Evolutionary conservation across 106 monocot genomes (phyloP).

Genomic region (Iris macrosiphon): DNA sequence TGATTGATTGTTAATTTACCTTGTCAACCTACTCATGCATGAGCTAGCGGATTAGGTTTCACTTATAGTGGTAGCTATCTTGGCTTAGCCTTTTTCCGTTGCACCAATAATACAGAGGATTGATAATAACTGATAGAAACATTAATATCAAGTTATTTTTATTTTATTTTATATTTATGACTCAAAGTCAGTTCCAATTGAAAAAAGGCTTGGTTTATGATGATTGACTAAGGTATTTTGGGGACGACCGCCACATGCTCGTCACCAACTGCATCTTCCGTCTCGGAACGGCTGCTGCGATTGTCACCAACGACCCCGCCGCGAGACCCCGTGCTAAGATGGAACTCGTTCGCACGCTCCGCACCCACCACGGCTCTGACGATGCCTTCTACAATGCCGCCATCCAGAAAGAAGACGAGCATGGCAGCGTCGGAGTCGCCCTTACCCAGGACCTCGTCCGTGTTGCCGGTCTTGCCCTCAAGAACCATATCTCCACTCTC

Average conservation of each 20-base stretch:
- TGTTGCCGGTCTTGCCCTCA: slow-evolving; percentile 19
- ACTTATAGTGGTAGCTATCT: too few species aligned
- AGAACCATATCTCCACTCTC: slow-evolving; percentile 11
- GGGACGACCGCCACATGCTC: slow-evolving; percentile 50
- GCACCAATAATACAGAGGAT: too few species aligned
- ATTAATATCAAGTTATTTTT: too few species aligned
- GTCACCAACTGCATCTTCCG: slow-evolving; percentile 68
- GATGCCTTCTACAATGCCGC: slow-evolving; percentile 32
- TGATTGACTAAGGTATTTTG: slow-evolving; percentile 60
- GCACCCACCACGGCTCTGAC: slow-evolving; percentile 40
- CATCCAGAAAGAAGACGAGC: slow-evolving; percentile 26
- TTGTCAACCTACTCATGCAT: too few species aligned
- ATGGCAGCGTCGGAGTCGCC: slow-evolving; percentile 20
- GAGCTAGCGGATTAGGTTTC: too few species aligned
- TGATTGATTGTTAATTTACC: too few species aligned
- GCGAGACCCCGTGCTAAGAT: slow-evolving; percentile 20
- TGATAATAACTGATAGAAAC: too few species aligned
- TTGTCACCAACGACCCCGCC: slow-evolving; percentile 33
- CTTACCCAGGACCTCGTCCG: slow-evolving; percentile 34
- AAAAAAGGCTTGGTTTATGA: too few species aligned
- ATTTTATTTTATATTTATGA: too few species aligned
- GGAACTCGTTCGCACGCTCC: slow-evolving; percentile 23
- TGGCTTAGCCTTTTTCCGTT: too few species aligned
- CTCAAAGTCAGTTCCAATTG: too few species aligned
- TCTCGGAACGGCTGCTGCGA: slow-evolving; percentile 32